phyloP scores from a whole-genome alignment of 306 rosid genomes.

The Casuarina glauca region DNA sequence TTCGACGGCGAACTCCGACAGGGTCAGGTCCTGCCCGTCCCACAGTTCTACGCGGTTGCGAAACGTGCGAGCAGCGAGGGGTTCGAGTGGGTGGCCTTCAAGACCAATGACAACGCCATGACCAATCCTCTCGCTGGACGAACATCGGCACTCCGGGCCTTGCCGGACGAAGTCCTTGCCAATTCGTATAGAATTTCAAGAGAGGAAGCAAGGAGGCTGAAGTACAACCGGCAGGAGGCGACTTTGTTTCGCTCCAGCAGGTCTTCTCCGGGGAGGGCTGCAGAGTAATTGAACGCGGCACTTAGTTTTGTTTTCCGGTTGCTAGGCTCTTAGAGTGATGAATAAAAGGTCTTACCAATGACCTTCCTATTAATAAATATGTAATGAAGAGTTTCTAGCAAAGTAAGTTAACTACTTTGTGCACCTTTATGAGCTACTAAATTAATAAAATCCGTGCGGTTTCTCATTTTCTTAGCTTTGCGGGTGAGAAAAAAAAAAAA shows the following conservation, averaged over 20 bases:
- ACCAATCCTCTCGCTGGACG: conserved; percentile 45
- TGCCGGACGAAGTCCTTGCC: conserved; percentile 50
- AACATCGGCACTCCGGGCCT: conserved; percentile 20
- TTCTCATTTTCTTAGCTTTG: not conserved
- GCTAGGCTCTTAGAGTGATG: not conserved
- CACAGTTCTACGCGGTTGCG: conserved; percentile 59
- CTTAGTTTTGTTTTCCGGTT: not conserved
- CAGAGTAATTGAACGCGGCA: not conserved
- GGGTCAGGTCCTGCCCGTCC: conserved; percentile 45
- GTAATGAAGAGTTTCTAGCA: not conserved
- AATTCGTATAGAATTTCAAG: conserved; percentile 28
- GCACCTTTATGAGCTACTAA: not conserved
- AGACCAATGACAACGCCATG: conserved; percentile 46
- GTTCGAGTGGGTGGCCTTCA: conserved; percentile 55
- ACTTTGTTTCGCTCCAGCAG: conserved; percentile 33
- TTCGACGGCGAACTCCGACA: conserved; percentile 38
- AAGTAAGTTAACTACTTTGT: not conserved
- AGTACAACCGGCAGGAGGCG: conserved; percentile 36
- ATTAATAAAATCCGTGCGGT: not conserved
- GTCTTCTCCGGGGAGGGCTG: conserved; percentile 1
- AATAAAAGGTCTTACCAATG: not conserved
- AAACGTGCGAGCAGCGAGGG: conserved; percentile 34
- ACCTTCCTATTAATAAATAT: not conserved
- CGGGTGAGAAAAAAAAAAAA: no score
- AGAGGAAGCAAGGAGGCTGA: conserved; percentile 42